Evolutionary conservation across 2,329 filamentous ascomycete genomes (phyloP), one percentile per base, ranked within the genome.

Genomic region (Ascochyta lentis): DNA sequence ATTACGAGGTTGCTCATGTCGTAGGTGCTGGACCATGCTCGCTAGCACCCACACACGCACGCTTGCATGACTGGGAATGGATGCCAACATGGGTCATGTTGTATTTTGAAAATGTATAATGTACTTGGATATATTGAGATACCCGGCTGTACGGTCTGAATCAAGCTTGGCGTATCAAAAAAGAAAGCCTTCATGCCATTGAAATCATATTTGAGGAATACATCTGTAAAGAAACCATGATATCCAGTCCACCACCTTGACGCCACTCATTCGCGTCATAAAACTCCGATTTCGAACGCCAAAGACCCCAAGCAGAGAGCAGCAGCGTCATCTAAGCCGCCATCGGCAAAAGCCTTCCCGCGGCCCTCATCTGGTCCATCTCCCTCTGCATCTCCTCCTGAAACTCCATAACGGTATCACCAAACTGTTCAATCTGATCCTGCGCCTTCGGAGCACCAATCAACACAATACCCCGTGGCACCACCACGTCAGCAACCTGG

Each of bases 1-100:
- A 85, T 85, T 27, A 85, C 86, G 47, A 80, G 79, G 57, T 76
- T 87, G 69, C 71, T 88, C 65, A 87, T 87, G 84, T 84, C 74
- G 64, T 81, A 71, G 53, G 4, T 8, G 8, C 19, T 19, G 19
- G 19, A 19, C 19, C 2, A 19, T 19, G 19, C 19, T 19, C 19
- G 19, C 19, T 19, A 19, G 2, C 19, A 19, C 19, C 19, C 19
- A 19, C 19, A 19, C 19, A 19, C 19, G 19, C 19, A 19, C 19
- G 8, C 24, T 8, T 26, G 24, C 24, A 6, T 26, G 19, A 19
- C 19, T 19, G 19, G 19, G 19, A 19, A 19, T 19, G 19, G 1
- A 3, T 19, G 19, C 19, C 19, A 19, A 19, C 19, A 12, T 10
- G 4, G 15, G 29, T 43, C 15, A 35, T 35, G 33, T 35, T 35